Conservation (phyloP, 805 yeast species). For the Candida gorgasii region DNA sequence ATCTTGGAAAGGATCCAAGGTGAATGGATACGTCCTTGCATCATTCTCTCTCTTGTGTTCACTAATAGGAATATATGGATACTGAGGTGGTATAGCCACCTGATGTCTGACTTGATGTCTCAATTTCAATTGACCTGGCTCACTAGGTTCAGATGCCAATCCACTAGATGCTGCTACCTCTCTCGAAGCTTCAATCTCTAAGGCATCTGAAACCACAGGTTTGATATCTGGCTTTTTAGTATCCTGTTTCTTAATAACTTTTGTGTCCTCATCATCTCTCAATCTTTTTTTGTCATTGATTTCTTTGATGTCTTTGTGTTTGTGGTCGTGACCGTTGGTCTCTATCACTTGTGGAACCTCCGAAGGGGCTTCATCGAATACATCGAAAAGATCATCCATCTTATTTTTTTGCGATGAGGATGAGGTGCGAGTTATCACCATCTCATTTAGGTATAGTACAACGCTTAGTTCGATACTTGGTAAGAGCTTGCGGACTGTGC, state of each 20-base stretch:
- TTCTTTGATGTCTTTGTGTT: slow-evolving; percentile 1
- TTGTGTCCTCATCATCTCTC: slow-evolving; percentile 15
- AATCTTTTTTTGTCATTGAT: slow-evolving; percentile 17
- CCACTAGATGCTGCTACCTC: slow-evolving; percentile 86
- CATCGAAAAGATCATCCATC: slow-evolving; percentile 58
- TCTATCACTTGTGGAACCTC: slow-evolving; percentile 25
- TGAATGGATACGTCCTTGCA: slow-evolving; percentile 91
- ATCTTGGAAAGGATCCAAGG: slow-evolving; percentile 95
- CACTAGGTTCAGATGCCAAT: slow-evolving; percentile 26
- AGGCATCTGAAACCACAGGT: slow-evolving; percentile 82
- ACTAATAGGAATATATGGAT: slow-evolving; percentile 83
- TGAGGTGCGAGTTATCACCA: background rate
- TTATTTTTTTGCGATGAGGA: slow-evolving; percentile 8
- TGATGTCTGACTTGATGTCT: slow-evolving; percentile 96
- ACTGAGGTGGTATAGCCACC: slow-evolving; percentile 93
- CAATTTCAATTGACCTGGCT: slow-evolving; percentile 55
- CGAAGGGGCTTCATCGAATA: slow-evolving; percentile 57
- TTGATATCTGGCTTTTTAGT: slow-evolving; percentile 44
- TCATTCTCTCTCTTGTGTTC: slow-evolving; percentile 76
- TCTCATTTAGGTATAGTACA: slow-evolving; percentile 8
- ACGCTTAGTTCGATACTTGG: too few relatives aligned
- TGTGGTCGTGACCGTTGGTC: too few relatives aligned
- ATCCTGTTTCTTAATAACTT: slow-evolving; percentile 14
- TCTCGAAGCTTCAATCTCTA: slow-evolving; percentile 86
- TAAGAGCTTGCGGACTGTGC: background rate